phyloP scores from a whole-genome alignment of 768 basidiomycete species.

The Leccinum variicolor region DNA sequence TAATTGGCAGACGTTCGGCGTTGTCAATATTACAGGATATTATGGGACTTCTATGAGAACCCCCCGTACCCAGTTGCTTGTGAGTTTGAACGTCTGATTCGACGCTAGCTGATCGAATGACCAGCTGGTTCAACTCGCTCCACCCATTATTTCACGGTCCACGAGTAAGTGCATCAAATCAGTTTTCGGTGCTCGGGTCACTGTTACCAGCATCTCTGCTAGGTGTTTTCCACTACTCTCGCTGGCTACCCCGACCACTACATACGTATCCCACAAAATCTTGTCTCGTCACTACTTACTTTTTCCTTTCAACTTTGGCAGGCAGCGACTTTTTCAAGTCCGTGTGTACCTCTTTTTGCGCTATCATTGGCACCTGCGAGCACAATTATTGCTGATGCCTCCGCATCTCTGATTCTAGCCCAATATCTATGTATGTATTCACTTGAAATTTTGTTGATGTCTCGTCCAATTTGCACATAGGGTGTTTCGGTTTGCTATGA shows the following conservation, averaged over 20 bases:
- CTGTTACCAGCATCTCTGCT: conserved; percentile 40
- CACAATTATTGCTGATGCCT: no score
- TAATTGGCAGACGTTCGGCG: conserved; percentile 49
- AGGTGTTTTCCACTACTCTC: conserved; percentile 46
- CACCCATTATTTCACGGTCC: conserved; percentile 61
- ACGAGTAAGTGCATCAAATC: conserved; percentile 41
- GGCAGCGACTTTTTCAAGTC: no score
- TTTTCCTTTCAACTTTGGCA: no score
- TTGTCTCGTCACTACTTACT: neutral
- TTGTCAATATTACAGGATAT: conserved; percentile 56
- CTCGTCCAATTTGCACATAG: no score
- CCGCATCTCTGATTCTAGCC: no score
- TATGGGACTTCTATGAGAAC: conserved; percentile 34
- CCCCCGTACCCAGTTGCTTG: no score
- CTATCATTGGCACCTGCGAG: no score
- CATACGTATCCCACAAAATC: neutral
- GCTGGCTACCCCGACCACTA: conserved; percentile 22
- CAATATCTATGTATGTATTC: no score
- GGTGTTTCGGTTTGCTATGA: no score
- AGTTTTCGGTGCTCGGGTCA: neutral
- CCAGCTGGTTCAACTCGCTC: conserved; percentile 49
- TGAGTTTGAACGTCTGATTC: no score
- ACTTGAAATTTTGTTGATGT: no score
- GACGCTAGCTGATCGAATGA: conserved; percentile 36
- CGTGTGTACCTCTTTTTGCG: no score